Conservation (phyloP, 192 early-diverging fungal species). For the Mortierella antarctica region DNA sequence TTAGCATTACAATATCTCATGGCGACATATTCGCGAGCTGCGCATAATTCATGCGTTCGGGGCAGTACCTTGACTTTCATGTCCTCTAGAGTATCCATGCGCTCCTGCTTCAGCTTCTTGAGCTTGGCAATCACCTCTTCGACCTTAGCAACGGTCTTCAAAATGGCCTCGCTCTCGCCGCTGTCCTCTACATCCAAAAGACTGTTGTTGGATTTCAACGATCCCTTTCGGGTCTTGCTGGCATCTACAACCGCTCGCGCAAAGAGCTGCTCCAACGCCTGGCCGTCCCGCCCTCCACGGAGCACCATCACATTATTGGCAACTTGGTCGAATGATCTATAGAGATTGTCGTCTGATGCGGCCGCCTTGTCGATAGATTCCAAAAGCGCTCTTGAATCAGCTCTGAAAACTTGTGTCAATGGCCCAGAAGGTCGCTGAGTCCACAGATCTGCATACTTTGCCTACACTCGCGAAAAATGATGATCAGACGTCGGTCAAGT, state of each 20-base stretch:
- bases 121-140: slow-evolving; percentile 73
- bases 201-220: slow-evolving; percentile 44
- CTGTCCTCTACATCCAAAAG: slow-evolving; percentile 67
- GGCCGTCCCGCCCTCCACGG: slow-evolving; percentile 51
- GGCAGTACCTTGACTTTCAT: slow-evolving; percentile 75
- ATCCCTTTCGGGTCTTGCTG: slow-evolving; percentile 38
- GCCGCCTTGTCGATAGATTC: slow-evolving; percentile 83
- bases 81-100: slow-evolving; percentile 74
- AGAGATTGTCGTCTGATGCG: slow-evolving; percentile 65
- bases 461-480: slow-evolving; percentile 16
- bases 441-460: slow-evolving; percentile 86
- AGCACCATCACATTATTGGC: slow-evolving; percentile 59
- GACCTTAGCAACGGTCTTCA: slow-evolving; percentile 69
- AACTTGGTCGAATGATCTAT: slow-evolving; percentile 56
- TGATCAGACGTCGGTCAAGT: background rate
- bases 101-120: slow-evolving; percentile 75
- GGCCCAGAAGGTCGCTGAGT: slow-evolving; percentile 84
- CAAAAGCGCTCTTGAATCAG: slow-evolving; percentile 79
- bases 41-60: slow-evolving; percentile 70
- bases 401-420: slow-evolving; percentile 76
- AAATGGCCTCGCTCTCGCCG: slow-evolving; percentile 46
- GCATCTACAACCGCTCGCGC: slow-evolving; percentile 44
- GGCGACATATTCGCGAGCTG: slow-evolving; percentile 82
- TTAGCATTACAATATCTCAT: background rate
- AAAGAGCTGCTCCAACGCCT: slow-evolving; percentile 59